Base-by-base conservation (phyloP, 768 basidiomycete genomes). In the Calvatia gigantea region DNA sequence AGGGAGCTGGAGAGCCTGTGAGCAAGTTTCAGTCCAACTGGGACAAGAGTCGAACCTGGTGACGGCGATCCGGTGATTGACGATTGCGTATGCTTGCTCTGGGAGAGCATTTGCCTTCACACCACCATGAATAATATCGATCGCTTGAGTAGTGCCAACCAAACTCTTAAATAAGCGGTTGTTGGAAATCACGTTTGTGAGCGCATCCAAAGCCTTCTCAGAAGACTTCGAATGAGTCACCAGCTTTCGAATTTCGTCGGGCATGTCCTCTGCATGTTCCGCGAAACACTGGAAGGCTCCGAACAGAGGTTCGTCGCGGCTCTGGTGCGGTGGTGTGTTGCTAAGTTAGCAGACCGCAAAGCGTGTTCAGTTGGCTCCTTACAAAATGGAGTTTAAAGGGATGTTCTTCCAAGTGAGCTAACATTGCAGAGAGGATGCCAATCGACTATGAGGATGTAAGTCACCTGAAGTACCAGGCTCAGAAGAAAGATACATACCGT, bases 51-150 rank as follows among this genome's bases (percentile, higher is more conserved):
- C 75, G 31, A 27, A 78, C 84, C 83, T 86, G 46, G 78, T 73
- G 6, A 80, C 79, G 4, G 84, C 76, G 49, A 91, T 82, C 4
- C 89, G 84, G 62, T 88, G 87, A 63, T 91, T 89, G 27, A 91
- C 77, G 21, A 90, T 67, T 0, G 84, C 87, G 66, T 73, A 83
- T 1, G 82, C 86, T 53, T 72, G 75, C 68, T 93, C 91, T 0
- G 91, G 91, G 21, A 94, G 78, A 25, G 90, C 89, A 62, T 93
- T 93, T 25, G 77, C 75, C 68, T 91, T 91, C 27, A 85, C 80
- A 9, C 84, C 86, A 19, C 83, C 84, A n/a, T 75, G 70, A 32
- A 84, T 77, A 11, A 94, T 64, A 62, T 91, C 89, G 41, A 87
- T 78, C 1, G 91, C 91, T 67, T 91, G 88, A 1, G 91, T 91